Conservation (phyloP, 768 basidiomycete genomes). For the Lactarius evosmus region DNA sequence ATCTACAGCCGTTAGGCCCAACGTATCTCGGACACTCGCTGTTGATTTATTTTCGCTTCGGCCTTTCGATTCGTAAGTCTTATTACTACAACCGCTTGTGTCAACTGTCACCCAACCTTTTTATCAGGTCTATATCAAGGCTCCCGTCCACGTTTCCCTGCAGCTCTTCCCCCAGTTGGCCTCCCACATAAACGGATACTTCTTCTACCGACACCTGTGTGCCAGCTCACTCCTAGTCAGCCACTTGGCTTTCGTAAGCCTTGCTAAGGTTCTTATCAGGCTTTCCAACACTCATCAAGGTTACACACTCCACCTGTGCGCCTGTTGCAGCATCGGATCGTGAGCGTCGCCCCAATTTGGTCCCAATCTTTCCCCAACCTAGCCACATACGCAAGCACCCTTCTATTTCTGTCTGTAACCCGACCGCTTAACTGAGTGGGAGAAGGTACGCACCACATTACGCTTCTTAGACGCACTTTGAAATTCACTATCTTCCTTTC, state of each 20-base stretch:
- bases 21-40: not conserved
- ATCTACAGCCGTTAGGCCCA: not conserved
- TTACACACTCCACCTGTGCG: slow-evolving; percentile 6
- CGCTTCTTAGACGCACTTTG: slow-evolving; percentile 19
- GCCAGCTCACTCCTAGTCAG: slow-evolving; percentile 25
- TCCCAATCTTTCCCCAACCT: not conserved
- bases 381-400: not conserved
- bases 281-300: slow-evolving; percentile 7
- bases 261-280: slow-evolving; percentile 15
- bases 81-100: not conserved
- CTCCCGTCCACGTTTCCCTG: slow-evolving; percentile 5
- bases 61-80: slow-evolving; percentile 3
- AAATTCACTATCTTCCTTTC: slow-evolving; percentile 24
- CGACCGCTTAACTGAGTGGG: slow-evolving; percentile 9
- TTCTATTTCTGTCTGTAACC: slow-evolving; percentile 15
- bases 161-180: slow-evolving; percentile 1
- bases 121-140: slow-evolving; percentile 22
- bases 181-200: not conserved
- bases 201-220: not conserved
- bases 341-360: slow-evolving; percentile 12
- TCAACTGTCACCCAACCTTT: slow-evolving; percentile 7
- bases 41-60: slow-evolving; percentile 3
- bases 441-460: slow-evolving; percentile 19
- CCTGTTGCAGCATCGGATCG: slow-evolving; percentile 9
- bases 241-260: slow-evolving; percentile 20